Conservation (phyloP, 1,284 basidiomycete species). For the Ceratobasidium sp. region DNA sequence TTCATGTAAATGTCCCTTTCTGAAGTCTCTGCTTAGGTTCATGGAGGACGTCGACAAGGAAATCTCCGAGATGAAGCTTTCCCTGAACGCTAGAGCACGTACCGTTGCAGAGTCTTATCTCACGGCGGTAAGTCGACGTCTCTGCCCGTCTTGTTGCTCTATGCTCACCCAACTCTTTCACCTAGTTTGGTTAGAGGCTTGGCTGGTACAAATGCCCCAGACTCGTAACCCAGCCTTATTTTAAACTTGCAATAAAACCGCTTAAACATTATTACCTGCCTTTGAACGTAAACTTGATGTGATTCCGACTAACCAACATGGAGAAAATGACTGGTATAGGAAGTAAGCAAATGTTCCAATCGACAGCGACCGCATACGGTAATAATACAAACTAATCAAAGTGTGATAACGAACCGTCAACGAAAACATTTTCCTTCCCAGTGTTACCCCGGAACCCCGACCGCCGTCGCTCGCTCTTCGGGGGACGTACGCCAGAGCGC, state of each 20-base stretch:
- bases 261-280: not conserved
- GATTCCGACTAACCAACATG: not conserved
- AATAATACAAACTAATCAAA: conserved; percentile 9
- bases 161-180: not conserved
- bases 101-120: conserved; percentile 94
- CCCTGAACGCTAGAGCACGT: conserved; percentile 93
- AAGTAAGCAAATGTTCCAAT: not conserved
- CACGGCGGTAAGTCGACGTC: conserved; percentile 70
- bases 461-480: not conserved
- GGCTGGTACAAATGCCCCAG: not conserved
- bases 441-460: not conserved
- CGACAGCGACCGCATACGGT: conserved; percentile 6
- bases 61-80: conserved; percentile 89
- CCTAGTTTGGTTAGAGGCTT: conserved; percentile 36
- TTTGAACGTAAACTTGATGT: not conserved
- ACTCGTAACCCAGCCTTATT: not conserved
- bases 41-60: conserved; percentile 98
- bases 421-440: conserved; percentile 21
- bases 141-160: not conserved
- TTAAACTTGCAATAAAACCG: conserved; percentile 5
- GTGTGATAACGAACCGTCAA: not conserved
- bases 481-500: not conserved
- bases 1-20: not conserved
- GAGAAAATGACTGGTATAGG: conserved; percentile 5
- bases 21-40: conserved; percentile 63